Base-by-base conservation (phyloP, 306 rosid genomes). In the Cicer pinnatifidum region DNA sequence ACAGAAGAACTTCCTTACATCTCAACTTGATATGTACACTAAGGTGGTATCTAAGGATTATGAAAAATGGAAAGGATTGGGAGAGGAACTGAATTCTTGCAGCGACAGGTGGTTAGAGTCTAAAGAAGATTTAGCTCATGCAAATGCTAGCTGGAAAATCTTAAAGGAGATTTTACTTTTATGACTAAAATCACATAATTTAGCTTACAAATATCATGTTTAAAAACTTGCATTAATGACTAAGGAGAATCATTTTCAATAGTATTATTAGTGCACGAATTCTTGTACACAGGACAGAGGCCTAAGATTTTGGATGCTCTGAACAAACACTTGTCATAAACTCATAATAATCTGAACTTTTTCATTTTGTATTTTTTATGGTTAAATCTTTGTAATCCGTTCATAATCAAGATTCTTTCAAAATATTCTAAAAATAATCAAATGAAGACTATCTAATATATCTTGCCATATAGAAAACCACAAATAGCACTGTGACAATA, bases 51-150 rank as follows among this genome's bases (percentile, higher is more conserved):
- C 63, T 11, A 57, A 23, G 8, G 63, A 57, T 23, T 57, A 19
- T 57, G 39, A 20, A 23, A 20, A 57, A 6, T 57, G 63, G 63
- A 57, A 57, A 23, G 38, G 11, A 23, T 57, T 57, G 15, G 63
- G 40, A 57, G 40, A 57, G 13, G 38, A 57, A 23, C 0, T 23
- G 8, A 57, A 20, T 20, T 23, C 11, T 20, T 23, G 39, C 63
- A 57, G 40, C 11, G 63, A 23, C 23, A 23, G 40, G 13, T 57
- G 38, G 63, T 35, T 57, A 57, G 20, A 57, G 63, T 57, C 63
- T 17, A 57, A 28, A 39, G 63, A 57, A 9, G 40, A 57, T 57
- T 57, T 57, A 57, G 63, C 39, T 57, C 63, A 19, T 57, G 63
- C 63, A 57, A 28, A 57, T 57, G 63, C 40, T 6, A 57, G 40